Evolutionary conservation across 2,329 filamentous ascomycete species (phyloP).

Genomic region (Fusarium domesticum): DNA sequence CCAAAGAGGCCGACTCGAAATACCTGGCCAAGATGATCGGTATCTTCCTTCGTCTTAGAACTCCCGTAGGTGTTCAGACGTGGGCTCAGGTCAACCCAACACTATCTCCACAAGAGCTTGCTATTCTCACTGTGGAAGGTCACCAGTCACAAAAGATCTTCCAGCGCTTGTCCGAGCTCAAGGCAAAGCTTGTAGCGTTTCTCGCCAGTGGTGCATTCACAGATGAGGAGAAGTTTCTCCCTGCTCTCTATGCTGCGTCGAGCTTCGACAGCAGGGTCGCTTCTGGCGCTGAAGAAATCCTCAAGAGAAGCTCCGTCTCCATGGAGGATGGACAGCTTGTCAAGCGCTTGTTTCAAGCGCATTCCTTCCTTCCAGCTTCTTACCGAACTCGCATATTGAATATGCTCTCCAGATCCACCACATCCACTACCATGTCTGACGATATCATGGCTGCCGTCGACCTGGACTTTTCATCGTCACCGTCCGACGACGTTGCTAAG

Average conservation of each 20-base stretch:
- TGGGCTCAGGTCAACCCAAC: constrained; percentile 36
- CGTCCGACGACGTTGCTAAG: constrained; percentile 3
- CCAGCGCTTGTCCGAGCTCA: constrained; percentile 44
- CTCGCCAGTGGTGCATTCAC: constrained; percentile 82
- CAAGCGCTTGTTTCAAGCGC: constrained; percentile 66
- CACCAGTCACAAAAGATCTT: constrained; percentile 62
- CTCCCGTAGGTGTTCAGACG: constrained; percentile 31
- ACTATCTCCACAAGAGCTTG: constrained; percentile 30
- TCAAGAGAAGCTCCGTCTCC: constrained; percentile 75
- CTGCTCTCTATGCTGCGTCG: constrained; percentile 78
- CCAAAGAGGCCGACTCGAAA: constrained; percentile 63
- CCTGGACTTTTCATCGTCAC: constrained; percentile 53
- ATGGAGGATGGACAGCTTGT: constrained; percentile 68
- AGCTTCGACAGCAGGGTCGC: constrained; percentile 79
- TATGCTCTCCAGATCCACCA: constrained; percentile 72
- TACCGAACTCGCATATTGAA: constrained; percentile 75
- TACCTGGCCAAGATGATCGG: constrained; percentile 75
- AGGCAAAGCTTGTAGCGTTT: constrained; percentile 61
- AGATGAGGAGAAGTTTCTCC: constrained; percentile 78
- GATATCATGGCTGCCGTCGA: constrained; percentile 68
- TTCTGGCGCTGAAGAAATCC: constrained; percentile 80
- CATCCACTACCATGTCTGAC: constrained; percentile 66
- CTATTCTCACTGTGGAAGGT: constrained; percentile 31
- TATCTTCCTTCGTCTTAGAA: constrained; percentile 59
- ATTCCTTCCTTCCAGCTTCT: constrained; percentile 67